These are phyloP conservation scores for Phytopythium cucurbitacearum DNA, from an alignment of 352 stramenopile species.

Conservation along the genomic window DNA sequence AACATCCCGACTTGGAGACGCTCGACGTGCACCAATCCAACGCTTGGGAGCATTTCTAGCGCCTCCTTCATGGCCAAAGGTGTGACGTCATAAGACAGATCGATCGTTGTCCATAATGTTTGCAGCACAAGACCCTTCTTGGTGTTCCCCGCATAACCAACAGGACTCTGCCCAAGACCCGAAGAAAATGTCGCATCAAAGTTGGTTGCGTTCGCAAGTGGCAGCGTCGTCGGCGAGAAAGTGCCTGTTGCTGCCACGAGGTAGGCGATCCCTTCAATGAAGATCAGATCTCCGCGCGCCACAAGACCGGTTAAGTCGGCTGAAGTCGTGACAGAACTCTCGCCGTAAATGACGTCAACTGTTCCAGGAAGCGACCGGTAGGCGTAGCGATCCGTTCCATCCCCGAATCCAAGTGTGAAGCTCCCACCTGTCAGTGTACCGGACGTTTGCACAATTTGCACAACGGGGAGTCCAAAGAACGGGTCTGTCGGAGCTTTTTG, in stretches of 20 bases:
- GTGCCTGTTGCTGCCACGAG: constrained; percentile 59
- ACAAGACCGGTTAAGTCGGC: constrained; percentile 87
- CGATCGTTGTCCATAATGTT: constrained; percentile 57
- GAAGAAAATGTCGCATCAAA: constrained; percentile 13
- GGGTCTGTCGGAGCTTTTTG: constrained; percentile 42
- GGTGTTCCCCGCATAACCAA: constrained; percentile 47
- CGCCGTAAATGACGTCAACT: constrained; percentile 44
- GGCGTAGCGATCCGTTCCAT: constrained; percentile 22
- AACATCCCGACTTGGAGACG: constrained; percentile 51
- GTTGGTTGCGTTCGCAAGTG: constrained; percentile 35
- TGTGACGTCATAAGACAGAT: constrained; percentile 50
- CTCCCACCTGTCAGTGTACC: constrained; percentile 41
- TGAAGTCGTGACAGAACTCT: constrained; percentile 73
- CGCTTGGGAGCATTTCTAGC: constrained; percentile 85
- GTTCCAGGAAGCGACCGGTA: constrained; percentile 45
- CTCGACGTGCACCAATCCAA: constrained; percentile 89
- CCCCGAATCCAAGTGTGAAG: constrained; percentile 67
- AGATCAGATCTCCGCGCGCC: constrained; percentile 73
- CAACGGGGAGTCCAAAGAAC: constrained; percentile 47
- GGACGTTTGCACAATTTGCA: constrained; percentile 53
- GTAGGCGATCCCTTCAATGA: constrained; percentile 71
- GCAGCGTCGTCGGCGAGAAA: constrained; percentile 73
- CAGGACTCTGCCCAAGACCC: constrained; percentile 19
- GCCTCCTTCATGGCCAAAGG: constrained; percentile 61
- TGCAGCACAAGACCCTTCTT: constrained; percentile 27